phyloP scores from a whole-genome alignment of 2,329 filamentous ascomycete genomes.

The Aspergillus ustus region DNA sequence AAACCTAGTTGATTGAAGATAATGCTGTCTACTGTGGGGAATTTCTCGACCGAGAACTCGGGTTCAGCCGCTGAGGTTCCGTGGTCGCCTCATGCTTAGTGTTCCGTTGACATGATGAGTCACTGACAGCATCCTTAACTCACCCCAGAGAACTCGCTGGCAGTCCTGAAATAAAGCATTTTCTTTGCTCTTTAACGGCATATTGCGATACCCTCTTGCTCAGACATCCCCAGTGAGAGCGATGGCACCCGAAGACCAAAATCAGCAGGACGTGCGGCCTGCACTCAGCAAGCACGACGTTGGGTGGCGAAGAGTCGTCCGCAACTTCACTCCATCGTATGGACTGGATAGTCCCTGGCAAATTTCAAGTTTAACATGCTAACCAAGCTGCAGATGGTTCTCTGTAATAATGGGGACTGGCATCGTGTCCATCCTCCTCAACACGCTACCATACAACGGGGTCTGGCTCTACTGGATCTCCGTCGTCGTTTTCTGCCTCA shows the following conservation, averaged over 20 bases:
- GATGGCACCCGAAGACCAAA: neutral
- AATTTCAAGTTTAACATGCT: neutral
- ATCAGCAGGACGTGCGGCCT: neutral
- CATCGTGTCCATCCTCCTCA: slow-evolving; percentile 44
- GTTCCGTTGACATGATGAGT: too few relatives aligned
- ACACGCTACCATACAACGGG: slow-evolving; percentile 45
- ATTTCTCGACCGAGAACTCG: too few relatives aligned
- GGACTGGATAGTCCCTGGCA: neutral
- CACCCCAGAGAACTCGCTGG: too few relatives aligned
- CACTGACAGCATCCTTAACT: too few relatives aligned
- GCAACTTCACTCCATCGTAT: slow-evolving; percentile 51
- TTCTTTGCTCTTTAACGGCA: too few relatives aligned
- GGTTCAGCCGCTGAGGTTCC: too few relatives aligned
- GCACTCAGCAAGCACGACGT: slow-evolving; percentile 38
- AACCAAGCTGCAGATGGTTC: slow-evolving; percentile 41
- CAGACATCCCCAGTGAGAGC: too few relatives aligned
- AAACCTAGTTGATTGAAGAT: too few relatives aligned
- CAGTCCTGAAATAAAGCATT: too few relatives aligned
- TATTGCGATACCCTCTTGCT: too few relatives aligned
- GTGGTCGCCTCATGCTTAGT: too few relatives aligned
- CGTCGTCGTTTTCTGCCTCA: slow-evolving; percentile 41
- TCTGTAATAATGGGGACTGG: slow-evolving; percentile 49
- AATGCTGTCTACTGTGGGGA: too few relatives aligned
- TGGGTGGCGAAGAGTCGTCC: slow-evolving; percentile 44
- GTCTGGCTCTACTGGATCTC: slow-evolving; percentile 47